Percentiles rank a stretch among this genome's conserved stretches.
Evolutionary conservation across 495 filamentous ascomycete species (phyloP).

Genomic region (Xylaria bambusicola): DNA sequence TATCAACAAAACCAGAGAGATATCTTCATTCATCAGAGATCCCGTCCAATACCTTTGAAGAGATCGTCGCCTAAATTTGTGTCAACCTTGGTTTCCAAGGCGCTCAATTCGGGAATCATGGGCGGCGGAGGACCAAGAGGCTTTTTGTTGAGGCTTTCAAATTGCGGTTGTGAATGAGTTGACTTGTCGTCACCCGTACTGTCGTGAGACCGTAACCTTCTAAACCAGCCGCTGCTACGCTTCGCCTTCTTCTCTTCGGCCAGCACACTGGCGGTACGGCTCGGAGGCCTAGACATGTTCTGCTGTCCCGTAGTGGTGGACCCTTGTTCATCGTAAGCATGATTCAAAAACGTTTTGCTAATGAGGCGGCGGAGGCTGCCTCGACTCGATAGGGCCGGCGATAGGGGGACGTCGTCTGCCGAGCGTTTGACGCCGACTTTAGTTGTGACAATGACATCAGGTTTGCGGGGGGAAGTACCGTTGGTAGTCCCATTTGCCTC

Average conservation of each 20-base stretch:
- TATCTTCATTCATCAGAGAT: not conserved
- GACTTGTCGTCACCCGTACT: slow-evolving; percentile 27
- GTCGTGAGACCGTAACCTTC: slow-evolving; percentile 43
- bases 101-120: slow-evolving; percentile 60
- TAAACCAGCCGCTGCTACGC: slow-evolving; percentile 54
- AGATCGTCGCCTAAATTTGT: slow-evolving; percentile 54
- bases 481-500: slow-evolving; percentile 35
- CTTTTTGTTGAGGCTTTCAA: slow-evolving; percentile 38
- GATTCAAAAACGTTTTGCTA: slow-evolving; percentile 46
- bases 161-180: slow-evolving; percentile 20
- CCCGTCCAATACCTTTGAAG: slow-evolving; percentile 59
- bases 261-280: slow-evolving; percentile 37
- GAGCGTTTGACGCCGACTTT: slow-evolving; percentile 40
- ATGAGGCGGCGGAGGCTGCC: slow-evolving; percentile 51
- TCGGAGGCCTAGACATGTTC: slow-evolving; percentile 38
- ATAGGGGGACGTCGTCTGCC: slow-evolving; percentile 45
- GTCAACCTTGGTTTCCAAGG: slow-evolving; percentile 50
- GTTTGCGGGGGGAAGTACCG: slow-evolving; percentile 37
- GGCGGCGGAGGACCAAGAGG: slow-evolving; percentile 56
- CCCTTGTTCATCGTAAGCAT: slow-evolving; percentile 46
- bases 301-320: slow-evolving; percentile 14
- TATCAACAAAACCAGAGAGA: not conserved
- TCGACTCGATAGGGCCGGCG: slow-evolving; percentile 46
- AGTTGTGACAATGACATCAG: slow-evolving; percentile 31
- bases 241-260: slow-evolving; percentile 45